Evolutionary conservation across 1,139 yeast species (phyloP), one percentile per base, ranked within the genome.

Genomic region (Suhomyces bokatorum): DNA sequence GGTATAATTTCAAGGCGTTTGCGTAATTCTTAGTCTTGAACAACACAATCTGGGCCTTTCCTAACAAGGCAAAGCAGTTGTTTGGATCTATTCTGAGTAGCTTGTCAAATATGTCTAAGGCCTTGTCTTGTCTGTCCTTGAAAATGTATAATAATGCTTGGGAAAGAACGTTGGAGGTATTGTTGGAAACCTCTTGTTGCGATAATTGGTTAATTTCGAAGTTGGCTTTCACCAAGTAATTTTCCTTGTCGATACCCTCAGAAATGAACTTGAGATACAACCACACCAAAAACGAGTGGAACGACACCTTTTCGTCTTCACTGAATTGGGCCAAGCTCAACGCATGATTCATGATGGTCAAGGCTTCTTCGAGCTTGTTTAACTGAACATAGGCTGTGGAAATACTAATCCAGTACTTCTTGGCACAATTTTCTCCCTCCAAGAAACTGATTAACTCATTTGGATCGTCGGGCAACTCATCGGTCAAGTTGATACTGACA

Each of bases 381-480:
- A 76, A 77, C 44, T 81, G 75, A 31, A 87, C 84, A 64, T 91
- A 93, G 0, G 95, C 96, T 44, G 83, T 72, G 0, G 96, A 93
- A 47, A 90, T 82, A 13, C 86, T 77, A 17, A 88, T 67, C 99
- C 99, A 93, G 66, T 82, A 87, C 59, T 84, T 83, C 42, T 79
- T 74, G 29, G 81, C 83, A 50, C 95, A 85, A 46, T 78, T 79
- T 66, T 90, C 97, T 51, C 87, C 88, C 50, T 85, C 85, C 53
- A 93, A 72, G 52, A 93, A 77, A 32, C 80, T 78, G 54, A 87
- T 83, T 54, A 93, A 74, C 59, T 93, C 98, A 43, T 81, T 77
- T 6, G 96, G 87, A 61, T 90, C 96, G 17, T 87, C 96, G 1
- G 97, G 96, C 48, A 91, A 72, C 60, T 91, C 98, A 37, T 79